A percentile compares a stretch with the other conserved stretches of the same genome.
Evolutionary conservation across 352 stramenopile species (phyloP).

Genomic region (Achlya hypogyna): DNA sequence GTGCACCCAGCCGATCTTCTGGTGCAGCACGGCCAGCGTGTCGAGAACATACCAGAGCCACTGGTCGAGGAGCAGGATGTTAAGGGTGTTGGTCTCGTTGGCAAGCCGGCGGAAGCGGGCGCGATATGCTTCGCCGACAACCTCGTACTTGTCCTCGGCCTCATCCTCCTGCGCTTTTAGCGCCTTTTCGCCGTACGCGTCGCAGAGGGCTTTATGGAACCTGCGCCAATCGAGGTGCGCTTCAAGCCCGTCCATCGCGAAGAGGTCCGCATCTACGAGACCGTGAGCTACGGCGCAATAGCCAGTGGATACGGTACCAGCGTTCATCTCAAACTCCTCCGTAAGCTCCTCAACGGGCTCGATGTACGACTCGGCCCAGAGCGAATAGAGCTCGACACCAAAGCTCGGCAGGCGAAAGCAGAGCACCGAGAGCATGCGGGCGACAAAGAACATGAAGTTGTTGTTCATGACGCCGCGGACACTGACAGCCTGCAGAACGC

Average conservation of each 20-base stretch:
- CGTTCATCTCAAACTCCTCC: constrained; percentile 73
- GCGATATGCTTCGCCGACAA: constrained; percentile 75
- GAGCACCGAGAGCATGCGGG: constrained; percentile 77
- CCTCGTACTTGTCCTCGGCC: constrained; percentile 85
- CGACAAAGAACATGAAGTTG: constrained; percentile 88
- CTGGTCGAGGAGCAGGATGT: constrained; percentile 81
- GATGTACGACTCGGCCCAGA: constrained; percentile 81
- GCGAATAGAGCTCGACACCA: constrained; percentile 77
- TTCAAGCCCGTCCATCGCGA: constrained; percentile 83
- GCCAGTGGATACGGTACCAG: constrained; percentile 10
- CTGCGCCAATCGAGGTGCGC: constrained; percentile 81
- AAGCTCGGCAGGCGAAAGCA: constrained; percentile 82
- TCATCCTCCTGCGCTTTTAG: constrained; percentile 82
- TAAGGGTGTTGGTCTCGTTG: constrained; percentile 77
- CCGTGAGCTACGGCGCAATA: background rate
- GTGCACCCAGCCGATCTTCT: constrained; percentile 83
- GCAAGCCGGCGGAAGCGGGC: constrained; percentile 69
- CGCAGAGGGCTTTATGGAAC: constrained; percentile 82
- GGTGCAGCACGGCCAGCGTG: constrained; percentile 79
- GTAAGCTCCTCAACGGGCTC: constrained; percentile 67
- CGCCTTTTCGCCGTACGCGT: constrained; percentile 78
- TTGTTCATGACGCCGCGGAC: constrained; percentile 87
- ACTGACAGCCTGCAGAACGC: constrained; percentile 77
- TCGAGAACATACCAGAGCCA: constrained; percentile 87
- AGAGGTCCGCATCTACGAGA: constrained; percentile 53